These are phyloP conservation scores for Pueraria montana DNA, from an alignment of 306 rosid species.

Conservation along the genomic window DNA sequence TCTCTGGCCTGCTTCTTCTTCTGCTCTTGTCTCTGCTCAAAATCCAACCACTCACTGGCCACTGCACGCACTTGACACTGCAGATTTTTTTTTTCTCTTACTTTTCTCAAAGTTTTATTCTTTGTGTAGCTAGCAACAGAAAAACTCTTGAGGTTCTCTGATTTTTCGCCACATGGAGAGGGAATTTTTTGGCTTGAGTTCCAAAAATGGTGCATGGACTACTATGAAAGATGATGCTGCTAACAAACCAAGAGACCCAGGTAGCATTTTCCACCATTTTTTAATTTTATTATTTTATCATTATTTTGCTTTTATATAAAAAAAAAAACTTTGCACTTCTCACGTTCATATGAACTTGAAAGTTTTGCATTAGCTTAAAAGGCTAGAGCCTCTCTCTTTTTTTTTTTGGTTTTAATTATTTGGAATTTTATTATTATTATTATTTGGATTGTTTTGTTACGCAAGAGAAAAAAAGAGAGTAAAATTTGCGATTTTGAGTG, in stretches of 20 bases:
- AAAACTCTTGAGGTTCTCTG: constrained; percentile 23
- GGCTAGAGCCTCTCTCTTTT: too few relatives aligned
- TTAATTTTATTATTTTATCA: not conserved
- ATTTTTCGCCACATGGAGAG: constrained; percentile 65
- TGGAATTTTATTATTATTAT: not conserved
- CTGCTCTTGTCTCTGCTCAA: not conserved
- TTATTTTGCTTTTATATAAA: not conserved
- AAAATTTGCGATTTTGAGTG: constrained; percentile 13
- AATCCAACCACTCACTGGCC: constrained; percentile 36
- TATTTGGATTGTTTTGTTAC: not conserved
- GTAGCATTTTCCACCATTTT: constrained; percentile 46
- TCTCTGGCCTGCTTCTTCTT: not conserved
- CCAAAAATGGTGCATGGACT: constrained; percentile 49
- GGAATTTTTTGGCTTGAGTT: constrained; percentile 74
- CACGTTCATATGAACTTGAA: constrained; percentile 5
- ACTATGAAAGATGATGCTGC: constrained; percentile 54
- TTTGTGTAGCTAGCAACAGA: not conserved
- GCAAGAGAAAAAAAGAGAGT: too few relatives aligned
- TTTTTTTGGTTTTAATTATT: not conserved
- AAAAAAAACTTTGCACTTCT: not conserved
- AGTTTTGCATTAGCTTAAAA: not conserved
- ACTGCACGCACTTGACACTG: constrained; percentile 1
- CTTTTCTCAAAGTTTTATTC: not conserved
- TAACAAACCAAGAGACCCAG: constrained; percentile 58
- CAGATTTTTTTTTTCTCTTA: not conserved